Evolutionary conservation across 768 basidiomycete species (phyloP).

Genomic region (Russula brevipes): DNA sequence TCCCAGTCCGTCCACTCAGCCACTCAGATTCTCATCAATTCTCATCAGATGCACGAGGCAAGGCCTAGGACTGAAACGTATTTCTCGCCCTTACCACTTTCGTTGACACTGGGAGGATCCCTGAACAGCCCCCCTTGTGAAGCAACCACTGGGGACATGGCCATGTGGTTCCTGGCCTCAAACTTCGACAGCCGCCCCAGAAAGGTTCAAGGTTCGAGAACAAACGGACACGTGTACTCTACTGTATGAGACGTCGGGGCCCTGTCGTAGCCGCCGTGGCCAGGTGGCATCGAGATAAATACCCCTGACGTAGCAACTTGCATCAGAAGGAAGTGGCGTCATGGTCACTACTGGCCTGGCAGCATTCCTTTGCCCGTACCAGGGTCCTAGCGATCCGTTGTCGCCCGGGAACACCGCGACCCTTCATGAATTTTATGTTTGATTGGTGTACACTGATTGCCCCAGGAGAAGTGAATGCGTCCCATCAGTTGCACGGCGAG

Average conservation of each 20-base stretch:
- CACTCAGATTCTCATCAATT: slow-evolving; percentile 6
- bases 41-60: slow-evolving; percentile 15
- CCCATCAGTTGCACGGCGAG: neutral
- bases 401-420: neutral
- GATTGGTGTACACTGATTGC: neutral
- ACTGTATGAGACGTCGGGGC: neutral
- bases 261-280: neutral
- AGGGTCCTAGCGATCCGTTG: neutral
- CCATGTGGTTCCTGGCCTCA: neutral
- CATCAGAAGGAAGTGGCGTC: slow-evolving; percentile 10
- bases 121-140: neutral
- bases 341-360: slow-evolving; percentile 4
- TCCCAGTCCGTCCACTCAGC: slow-evolving; percentile 2
- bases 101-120: slow-evolving; percentile 2
- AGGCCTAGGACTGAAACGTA: slow-evolving; percentile 12
- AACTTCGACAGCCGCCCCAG: neutral
- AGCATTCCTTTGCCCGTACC: neutral
- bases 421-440: neutral
- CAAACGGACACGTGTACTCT: no score
- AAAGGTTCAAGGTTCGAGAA: neutral
- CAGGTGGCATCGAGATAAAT: neutral
- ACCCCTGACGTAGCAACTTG: slow-evolving; percentile 15
- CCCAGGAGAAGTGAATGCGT: neutral
- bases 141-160: neutral
- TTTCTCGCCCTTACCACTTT: slow-evolving; percentile 16